Percentiles rank a stretch among this genome's conserved stretches.
phyloP scores from a whole-genome alignment of 73 alveolate species.

The Urostyla sp. region DNA sequence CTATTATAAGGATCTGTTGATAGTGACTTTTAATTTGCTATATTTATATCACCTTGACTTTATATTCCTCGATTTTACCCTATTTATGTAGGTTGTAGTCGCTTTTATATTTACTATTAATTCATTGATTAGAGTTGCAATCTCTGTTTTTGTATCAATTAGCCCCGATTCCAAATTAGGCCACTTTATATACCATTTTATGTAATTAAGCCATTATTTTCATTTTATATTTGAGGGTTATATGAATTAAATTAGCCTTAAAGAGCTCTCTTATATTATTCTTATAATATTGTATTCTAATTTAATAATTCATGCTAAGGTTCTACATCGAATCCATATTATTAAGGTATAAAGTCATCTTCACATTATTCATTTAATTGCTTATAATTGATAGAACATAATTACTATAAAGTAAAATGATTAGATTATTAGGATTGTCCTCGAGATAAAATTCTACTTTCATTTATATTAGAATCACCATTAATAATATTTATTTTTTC shows the following conservation, averaged over 20 bases:
- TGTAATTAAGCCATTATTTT: slow-evolving; percentile 6
- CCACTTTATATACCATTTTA: slow-evolving; percentile 33
- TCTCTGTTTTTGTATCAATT: no score
- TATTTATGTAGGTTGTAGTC: no score
- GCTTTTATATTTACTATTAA: no score
- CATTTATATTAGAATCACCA: background rate
- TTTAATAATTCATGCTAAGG: background rate
- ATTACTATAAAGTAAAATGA: background rate
- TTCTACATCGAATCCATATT: slow-evolving; percentile 25
- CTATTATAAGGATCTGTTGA: no score
- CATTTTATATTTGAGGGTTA: background rate
- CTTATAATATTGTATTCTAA: background rate
- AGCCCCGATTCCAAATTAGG: slow-evolving; percentile 44
- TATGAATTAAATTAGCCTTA: background rate
- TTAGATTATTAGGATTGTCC: background rate
- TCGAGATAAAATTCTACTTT: background rate
- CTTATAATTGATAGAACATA: slow-evolving; percentile 1
- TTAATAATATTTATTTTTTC: background rate
- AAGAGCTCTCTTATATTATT: background rate
- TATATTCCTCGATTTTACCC: no score
- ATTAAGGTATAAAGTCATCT: slow-evolving; percentile 28
- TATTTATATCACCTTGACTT: no score
- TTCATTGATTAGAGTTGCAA: no score
- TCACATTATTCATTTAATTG: slow-evolving; percentile 2
- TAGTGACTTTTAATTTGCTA: no score